Percentiles rank a stretch among this genome's conserved stretches.
Conservation (phyloP, 192 early-diverging fungal species). For the Coemansia sp. region DNA sequence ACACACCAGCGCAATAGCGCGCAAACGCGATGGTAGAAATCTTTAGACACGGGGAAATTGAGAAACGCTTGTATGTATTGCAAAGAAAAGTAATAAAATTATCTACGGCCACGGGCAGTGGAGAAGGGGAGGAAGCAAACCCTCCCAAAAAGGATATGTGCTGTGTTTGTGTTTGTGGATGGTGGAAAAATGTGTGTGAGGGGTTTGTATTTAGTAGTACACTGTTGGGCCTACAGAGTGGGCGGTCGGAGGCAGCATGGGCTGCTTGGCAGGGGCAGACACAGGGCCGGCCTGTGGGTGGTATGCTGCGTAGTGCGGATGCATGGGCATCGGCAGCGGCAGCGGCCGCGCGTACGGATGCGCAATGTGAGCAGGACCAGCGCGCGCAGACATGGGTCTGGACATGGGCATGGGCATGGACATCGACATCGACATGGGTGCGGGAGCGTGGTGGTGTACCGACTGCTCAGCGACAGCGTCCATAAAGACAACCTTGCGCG, state of each 20-base stretch:
- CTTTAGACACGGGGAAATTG: no score
- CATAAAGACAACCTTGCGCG: slow-evolving; percentile 50
- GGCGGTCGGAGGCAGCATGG: neutral
- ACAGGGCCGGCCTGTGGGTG: slow-evolving; percentile 1
- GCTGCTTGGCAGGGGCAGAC: slow-evolving; percentile 5
- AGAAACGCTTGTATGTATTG: no score
- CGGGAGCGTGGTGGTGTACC: neutral
- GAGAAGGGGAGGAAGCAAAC: neutral
- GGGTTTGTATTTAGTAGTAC: slow-evolving; percentile 5
- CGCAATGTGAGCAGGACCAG: slow-evolving; percentile 1
- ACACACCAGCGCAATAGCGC: no score
- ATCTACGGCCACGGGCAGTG: no score
- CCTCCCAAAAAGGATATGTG: neutral
- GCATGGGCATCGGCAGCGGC: slow-evolving; percentile 10
- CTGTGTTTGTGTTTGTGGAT: neutral
- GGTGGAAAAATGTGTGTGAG: neutral
- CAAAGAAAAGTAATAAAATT: no score
- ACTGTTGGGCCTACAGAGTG: slow-evolving; percentile 1
- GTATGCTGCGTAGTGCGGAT: slow-evolving; percentile 4
- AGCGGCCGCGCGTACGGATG: slow-evolving; percentile 9
- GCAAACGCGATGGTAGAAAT: no score
- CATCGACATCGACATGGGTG: neutral
- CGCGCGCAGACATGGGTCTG: neutral
- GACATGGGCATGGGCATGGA: neutral
- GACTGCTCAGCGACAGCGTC: slow-evolving; percentile 7